phyloP scores from a whole-genome alignment of 768 basidiomycete genomes.

The Termitomyces sp. region DNA sequence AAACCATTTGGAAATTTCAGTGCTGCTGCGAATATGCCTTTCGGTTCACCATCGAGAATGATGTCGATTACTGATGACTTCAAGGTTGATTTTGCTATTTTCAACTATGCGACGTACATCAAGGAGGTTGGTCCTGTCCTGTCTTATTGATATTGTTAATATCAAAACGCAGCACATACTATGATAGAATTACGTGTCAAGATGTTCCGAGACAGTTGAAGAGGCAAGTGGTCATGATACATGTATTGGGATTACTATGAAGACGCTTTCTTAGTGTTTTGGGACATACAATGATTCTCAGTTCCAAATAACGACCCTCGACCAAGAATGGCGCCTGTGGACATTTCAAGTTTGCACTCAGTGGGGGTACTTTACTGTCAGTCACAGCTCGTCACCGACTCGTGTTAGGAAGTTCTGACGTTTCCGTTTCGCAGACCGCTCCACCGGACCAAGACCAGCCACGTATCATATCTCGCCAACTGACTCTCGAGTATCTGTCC shows the following conservation, averaged over 20 bases:
- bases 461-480: conserved; percentile 73
- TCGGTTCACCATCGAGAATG: conserved; percentile 46
- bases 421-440: conserved; percentile 46
- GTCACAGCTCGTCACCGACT: conserved; percentile 15
- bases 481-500: conserved; percentile 69
- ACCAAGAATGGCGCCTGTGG: conserved; percentile 86
- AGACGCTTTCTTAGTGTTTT: conserved; percentile 59
- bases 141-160: not conserved
- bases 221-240: conserved; percentile 22
- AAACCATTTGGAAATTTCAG: conserved; percentile 34
- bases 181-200: conserved; percentile 47
- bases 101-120: conserved; percentile 78
- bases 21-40: conserved; percentile 36
- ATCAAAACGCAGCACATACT: not conserved
- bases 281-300: conserved; percentile 72
- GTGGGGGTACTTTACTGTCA: conserved; percentile 91
- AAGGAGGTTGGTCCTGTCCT: conserved; percentile 51
- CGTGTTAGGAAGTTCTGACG: not conserved
- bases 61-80: conserved; percentile 43
- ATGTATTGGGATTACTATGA: not conserved
- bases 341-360: conserved; percentile 89
- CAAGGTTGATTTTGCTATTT: conserved; percentile 52
- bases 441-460: conserved; percentile 69
- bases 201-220: conserved; percentile 47
- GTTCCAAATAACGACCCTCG: conserved; percentile 58